Evolutionary conservation across 1,139 yeast species (phyloP).

Genomic region (Scheffersomyces insectosa): DNA sequence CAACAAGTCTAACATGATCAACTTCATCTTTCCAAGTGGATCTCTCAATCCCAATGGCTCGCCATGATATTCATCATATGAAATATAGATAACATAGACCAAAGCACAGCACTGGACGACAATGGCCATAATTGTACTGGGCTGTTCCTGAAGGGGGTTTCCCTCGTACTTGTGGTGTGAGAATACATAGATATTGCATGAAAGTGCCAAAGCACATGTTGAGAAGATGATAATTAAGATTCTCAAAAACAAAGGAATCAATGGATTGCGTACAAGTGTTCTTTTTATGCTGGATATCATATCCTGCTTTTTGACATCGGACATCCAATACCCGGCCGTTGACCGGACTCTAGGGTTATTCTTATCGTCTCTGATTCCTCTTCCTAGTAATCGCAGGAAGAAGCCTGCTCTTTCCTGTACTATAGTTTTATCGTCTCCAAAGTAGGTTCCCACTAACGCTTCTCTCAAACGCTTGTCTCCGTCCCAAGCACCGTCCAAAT

Average conservation of each 20-base stretch:
- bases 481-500: slow-evolving; percentile 56
- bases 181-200: slow-evolving; percentile 59
- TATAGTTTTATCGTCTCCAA: slow-evolving; percentile 8
- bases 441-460: slow-evolving; percentile 47
- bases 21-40: slow-evolving; percentile 77
- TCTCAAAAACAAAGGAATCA: slow-evolving; percentile 76
- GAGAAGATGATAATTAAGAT: slow-evolving; percentile 65
- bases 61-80: slow-evolving; percentile 89
- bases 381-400: neutral
- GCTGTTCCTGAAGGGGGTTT: slow-evolving; percentile 65
- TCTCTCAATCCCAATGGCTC: slow-evolving; percentile 88
- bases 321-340: slow-evolving; percentile 69
- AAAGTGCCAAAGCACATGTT: slow-evolving; percentile 64
- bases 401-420: slow-evolving; percentile 2
- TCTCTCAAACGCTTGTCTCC: slow-evolving; percentile 64
- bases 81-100: slow-evolving; percentile 74
- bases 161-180: slow-evolving; percentile 44
- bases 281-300: slow-evolving; percentile 45
- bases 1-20: slow-evolving; percentile 74
- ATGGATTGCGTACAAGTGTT: slow-evolving; percentile 71
- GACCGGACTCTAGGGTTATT: slow-evolving; percentile 44
- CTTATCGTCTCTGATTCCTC: slow-evolving; percentile 12
- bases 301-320: slow-evolving; percentile 60
- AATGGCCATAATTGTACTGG: slow-evolving; percentile 91
- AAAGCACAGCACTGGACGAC: slow-evolving; percentile 80